These are phyloP conservation scores for Yarrowia bubula DNA, from an alignment of 805 yeast genomes.

Conservation along the genomic window DNA sequence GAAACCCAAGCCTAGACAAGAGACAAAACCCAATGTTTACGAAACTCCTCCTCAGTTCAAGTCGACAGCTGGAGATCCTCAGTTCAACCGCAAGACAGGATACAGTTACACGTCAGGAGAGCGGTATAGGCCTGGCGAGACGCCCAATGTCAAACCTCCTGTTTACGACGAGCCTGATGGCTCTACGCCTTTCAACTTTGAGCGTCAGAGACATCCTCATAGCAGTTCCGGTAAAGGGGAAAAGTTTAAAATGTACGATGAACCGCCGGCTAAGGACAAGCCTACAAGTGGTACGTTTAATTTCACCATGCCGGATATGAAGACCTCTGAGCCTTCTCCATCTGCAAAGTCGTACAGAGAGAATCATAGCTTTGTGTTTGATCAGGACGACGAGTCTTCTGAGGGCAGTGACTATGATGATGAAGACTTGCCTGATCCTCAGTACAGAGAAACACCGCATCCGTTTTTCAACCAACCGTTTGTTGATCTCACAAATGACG, in stretches of 20 bases:
- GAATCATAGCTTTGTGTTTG: conserved; percentile 13
- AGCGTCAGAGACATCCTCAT: conserved; percentile 1
- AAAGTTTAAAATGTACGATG: conserved; percentile 16
- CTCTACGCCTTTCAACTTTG: background rate
- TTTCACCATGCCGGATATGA: conserved; percentile 23
- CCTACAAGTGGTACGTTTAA: conserved; percentile 1
- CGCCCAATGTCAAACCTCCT: conserved; percentile 19
- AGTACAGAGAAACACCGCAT: background rate
- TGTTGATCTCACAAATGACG: background rate
- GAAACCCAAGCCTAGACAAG: background rate
- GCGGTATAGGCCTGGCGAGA: background rate
- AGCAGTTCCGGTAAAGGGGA: conserved; percentile 10
- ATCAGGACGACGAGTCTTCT: background rate
- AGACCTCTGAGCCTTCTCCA: background rate
- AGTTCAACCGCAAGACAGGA: conserved; percentile 1
- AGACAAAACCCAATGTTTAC: background rate
- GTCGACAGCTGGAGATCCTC: conserved; percentile 12
- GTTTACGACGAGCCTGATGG: background rate
- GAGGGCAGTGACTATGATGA: background rate
- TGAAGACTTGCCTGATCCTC: background rate
- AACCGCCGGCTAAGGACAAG: conserved; percentile 6
- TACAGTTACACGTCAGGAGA: conserved; percentile 17
- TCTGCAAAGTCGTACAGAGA: background rate
- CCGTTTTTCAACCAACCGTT: conserved; percentile 9
- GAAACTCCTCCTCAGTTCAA: conserved; percentile 15